A percentile compares a stretch with the other conserved stretches of the same genome.
Conservation (phyloP, 2,329 filamentous ascomycete genomes). For the Sporothrix inflata region DNA sequence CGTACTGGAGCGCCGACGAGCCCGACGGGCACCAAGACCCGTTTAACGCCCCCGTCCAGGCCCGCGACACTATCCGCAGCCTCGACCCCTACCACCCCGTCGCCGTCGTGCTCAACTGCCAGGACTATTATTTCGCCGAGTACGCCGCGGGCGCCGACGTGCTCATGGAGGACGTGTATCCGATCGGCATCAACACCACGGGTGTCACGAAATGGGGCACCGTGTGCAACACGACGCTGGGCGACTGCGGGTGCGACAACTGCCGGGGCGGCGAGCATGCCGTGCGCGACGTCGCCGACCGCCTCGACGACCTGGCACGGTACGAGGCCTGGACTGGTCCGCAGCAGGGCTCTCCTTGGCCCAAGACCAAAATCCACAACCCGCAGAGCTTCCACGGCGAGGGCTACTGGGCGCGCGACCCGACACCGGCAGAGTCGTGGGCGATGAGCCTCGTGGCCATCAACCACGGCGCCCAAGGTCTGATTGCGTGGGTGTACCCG, state of each 20-base stretch:
- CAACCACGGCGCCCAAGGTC: constrained; percentile 50
- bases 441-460: constrained; percentile 52
- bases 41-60: constrained; percentile 49
- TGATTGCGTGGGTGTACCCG: constrained; percentile 53
- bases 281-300: constrained; percentile 53
- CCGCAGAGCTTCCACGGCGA: constrained; percentile 55
- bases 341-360: constrained; percentile 42
- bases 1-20: constrained; percentile 54
- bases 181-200: constrained; percentile 58
- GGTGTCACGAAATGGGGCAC: constrained; percentile 60
- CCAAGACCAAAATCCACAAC: constrained; percentile 49
- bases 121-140: constrained; percentile 61
- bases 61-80: constrained; percentile 50
- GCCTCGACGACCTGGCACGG: constrained; percentile 42
- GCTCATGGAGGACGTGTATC: constrained; percentile 63
- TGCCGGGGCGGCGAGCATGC: constrained; percentile 54
- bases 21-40: constrained; percentile 61
- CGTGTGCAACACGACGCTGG: constrained; percentile 60
- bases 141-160: constrained; percentile 59
- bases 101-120: constrained; percentile 62
- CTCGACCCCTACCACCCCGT: constrained; percentile 66
- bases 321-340: constrained; percentile 46
- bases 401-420: constrained; percentile 53
- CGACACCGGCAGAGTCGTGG: constrained; percentile 48
- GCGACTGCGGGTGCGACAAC: constrained; percentile 66